Base-by-base conservation (phyloP, 2,329 filamentous ascomycete genomes). In the Fusarium nurragi region DNA sequence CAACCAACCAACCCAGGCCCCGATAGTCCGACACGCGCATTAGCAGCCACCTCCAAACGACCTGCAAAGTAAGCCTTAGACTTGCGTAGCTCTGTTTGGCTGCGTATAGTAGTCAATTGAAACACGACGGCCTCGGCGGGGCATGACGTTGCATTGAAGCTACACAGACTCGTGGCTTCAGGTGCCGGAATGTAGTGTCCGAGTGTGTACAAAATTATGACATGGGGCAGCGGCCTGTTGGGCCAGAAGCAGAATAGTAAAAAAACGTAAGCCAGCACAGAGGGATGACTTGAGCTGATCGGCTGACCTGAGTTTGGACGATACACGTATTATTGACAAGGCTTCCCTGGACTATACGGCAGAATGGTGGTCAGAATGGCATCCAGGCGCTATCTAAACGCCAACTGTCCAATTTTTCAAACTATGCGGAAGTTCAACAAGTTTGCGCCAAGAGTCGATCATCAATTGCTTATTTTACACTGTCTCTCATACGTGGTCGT, bases 101-200 rank as follows among this genome's bases (percentile, higher is more conserved):
- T 38, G 25, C 13, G 18, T 28, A n/a, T 26, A 23, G 37, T 16
- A 43, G 45, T 18, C 13, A 40, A 47, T 32, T 40, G 56, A 55
- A 28, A 39, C 38, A 32, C 46, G 52, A 26, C 58, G 47, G 22
- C 34, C 32, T 48, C 43, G 16, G 59, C 44, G 28, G 44, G 58
- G 58, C 62, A 75, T 75, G 73, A 72, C 73, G 73, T 74, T 73
- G 60, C 53, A 58, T 60, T 71, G 67, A 69, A 60, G 55, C 54
- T 69, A 53, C 37, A 21, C 34, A 25, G 21, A 43, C 11, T 43
- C 13, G 34, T 56, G 28, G 36, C 28, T 58, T 16, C 40, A 14
- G 19, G 51, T n/a, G 36, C 40, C 32, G 16, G 32, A 18, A 18
- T 10, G 32, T 16, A 34, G 32, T n/a, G n/a, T n/a, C n/a, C n/a